Conservation (phyloP, 192 early-diverging fungal species). For the Linnemannia schmuckeri region DNA sequence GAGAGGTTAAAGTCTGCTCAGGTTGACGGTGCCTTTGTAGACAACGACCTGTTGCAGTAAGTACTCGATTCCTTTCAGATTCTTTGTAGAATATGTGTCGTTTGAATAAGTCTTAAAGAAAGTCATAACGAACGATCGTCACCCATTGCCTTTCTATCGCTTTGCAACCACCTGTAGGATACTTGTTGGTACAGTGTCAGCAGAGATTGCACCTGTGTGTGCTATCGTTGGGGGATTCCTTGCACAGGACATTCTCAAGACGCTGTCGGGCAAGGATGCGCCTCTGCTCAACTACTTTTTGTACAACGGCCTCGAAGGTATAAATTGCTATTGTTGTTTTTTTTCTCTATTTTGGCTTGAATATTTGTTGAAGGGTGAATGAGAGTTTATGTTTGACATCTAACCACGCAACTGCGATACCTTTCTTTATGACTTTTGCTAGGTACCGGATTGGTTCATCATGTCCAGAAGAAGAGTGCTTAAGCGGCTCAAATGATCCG, state of each 20-base stretch:
- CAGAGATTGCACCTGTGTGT: conserved; percentile 84
- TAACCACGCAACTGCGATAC: not conserved
- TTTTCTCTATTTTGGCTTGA: not conserved
- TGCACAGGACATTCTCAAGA: conserved; percentile 92
- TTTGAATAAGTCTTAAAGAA: not conserved
- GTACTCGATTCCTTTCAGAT: not conserved
- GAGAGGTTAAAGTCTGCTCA: conserved; percentile 32
- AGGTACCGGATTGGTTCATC: conserved; percentile 46
- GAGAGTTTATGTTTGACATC: too few relatives aligned
- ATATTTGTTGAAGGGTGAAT: not conserved
- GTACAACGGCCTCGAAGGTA: conserved; percentile 75
- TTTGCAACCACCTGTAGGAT: conserved; percentile 43
- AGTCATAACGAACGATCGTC: not conserved
- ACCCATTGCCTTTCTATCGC: conserved; percentile 40
- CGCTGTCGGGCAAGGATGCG: conserved; percentile 82
- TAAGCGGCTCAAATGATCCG: not conserved
- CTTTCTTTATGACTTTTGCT: not conserved
- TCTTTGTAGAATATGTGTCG: not conserved
- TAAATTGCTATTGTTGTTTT: conserved; percentile 10
- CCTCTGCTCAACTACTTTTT: conserved; percentile 89
- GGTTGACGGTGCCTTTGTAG: conserved; percentile 40
- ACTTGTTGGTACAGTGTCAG: conserved; percentile 61
- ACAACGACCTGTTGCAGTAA: conserved; percentile 40
- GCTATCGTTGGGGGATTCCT: conserved; percentile 91
- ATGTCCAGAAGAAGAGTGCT: conserved; percentile 35